Evolutionary conservation across 108 stramenopile genomes (phyloP).

Genomic region (Schizochytrium sp.): DNA sequence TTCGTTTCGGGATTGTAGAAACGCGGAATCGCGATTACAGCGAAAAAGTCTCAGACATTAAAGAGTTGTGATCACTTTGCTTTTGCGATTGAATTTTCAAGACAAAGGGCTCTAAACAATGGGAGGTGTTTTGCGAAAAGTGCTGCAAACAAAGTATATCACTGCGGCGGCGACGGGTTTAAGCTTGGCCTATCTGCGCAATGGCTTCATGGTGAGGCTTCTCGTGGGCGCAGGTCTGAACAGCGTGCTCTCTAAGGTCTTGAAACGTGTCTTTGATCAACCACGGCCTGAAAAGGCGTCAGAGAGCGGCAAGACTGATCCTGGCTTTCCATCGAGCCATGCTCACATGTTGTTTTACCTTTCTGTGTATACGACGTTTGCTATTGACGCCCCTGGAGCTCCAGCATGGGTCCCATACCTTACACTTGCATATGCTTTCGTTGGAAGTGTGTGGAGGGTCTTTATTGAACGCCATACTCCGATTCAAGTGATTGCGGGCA

Average conservation of each 20-base stretch:
- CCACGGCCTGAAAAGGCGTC: background rate
- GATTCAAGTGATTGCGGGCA: background rate
- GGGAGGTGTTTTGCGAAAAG: background rate
- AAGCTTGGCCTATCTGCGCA: background rate
- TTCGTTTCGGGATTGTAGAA: too few species aligned
- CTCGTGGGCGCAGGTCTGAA: background rate
- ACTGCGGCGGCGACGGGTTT: background rate
- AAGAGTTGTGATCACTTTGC: too few species aligned
- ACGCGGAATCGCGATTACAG: too few species aligned
- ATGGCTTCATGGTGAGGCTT: background rate
- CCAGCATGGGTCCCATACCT: background rate
- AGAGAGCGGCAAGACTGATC: background rate
- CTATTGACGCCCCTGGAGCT: background rate
- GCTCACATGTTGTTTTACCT: constrained; percentile 1
- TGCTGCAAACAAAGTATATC: background rate
- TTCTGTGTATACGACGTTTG: background rate
- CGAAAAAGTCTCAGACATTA: too few species aligned
- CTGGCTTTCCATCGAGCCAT: constrained; percentile 4
- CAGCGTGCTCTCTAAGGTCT: background rate
- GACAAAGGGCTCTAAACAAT: too few species aligned
- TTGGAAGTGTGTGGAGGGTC: background rate
- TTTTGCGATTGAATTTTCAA: too few species aligned
- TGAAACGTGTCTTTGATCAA: background rate
- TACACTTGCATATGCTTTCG: background rate
- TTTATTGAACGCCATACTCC: background rate